Evolutionary conservation across 2,329 filamentous ascomycete species (phyloP).

Genomic region (Ophiocordyceps camponoti-leonardi): DNA sequence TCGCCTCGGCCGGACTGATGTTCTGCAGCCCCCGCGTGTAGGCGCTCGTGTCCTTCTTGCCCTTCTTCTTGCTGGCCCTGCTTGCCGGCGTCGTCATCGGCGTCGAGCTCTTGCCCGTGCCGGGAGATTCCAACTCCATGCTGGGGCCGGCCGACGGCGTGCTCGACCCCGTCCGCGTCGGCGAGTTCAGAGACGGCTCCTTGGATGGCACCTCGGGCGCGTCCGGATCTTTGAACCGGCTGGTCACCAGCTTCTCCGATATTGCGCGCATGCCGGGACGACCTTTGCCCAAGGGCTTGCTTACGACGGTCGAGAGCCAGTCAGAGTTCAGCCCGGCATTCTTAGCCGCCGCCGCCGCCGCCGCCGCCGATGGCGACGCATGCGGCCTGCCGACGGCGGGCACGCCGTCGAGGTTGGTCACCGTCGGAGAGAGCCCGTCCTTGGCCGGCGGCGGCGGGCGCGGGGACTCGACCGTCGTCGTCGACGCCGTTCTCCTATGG

Average conservation of each 20-base stretch:
- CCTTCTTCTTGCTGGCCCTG: constrained; percentile 44
- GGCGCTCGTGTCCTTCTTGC: constrained; percentile 88
- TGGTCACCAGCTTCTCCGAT: constrained; percentile 54
- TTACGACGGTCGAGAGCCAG: constrained; percentile 34
- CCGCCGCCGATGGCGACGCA: constrained; percentile 27
- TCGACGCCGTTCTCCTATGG: constrained; percentile 44
- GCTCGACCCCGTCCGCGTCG: constrained; percentile 61
- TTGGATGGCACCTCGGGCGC: constrained; percentile 31
- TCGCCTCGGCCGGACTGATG: constrained; percentile 66
- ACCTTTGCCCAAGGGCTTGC: constrained; percentile 30
- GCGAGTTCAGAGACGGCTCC: constrained; percentile 41
- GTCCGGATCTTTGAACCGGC: constrained; percentile 33
- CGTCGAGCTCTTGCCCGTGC: constrained; percentile 39
- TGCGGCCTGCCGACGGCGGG: constrained; percentile 17
- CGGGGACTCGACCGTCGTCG: constrained; percentile 36
- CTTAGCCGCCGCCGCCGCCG: constrained; percentile 23
- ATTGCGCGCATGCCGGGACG: constrained; percentile 64
- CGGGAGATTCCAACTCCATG: constrained; percentile 64
- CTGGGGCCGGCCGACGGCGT: constrained; percentile 49
- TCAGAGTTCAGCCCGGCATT: constrained; percentile 31
- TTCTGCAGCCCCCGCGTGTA: constrained; percentile 77
- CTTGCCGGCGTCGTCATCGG: constrained; percentile 28
- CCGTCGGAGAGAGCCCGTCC: constrained; percentile 35
- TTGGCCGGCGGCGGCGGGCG: constrained; percentile 34
- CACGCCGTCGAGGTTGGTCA: constrained; percentile 41